Evolutionary conservation across 2,329 filamentous ascomycete species (phyloP).

Genomic region (Zymoseptoria tritici): DNA sequence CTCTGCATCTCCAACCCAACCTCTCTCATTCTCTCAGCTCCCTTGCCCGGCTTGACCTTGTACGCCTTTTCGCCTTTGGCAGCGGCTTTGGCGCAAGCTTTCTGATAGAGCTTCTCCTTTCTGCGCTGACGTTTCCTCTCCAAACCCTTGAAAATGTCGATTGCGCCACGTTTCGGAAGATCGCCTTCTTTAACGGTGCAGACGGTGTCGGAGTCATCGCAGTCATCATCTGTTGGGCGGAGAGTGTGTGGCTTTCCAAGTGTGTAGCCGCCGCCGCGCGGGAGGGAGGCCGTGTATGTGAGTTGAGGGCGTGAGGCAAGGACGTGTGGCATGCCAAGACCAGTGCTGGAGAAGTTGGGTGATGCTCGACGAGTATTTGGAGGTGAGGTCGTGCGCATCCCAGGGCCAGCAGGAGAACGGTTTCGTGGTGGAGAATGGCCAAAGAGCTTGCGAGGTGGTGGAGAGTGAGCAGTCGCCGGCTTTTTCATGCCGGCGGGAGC

Average conservation of each 20-base stretch:
- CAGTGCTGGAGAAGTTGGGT: constrained; percentile 34
- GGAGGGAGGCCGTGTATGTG: constrained; percentile 78
- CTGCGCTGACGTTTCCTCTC: constrained; percentile 90
- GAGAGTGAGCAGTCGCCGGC: constrained; percentile 24
- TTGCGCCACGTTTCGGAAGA: constrained; percentile 76
- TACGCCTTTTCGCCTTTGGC: constrained; percentile 55
- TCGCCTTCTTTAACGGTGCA: constrained; percentile 33
- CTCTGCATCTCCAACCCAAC: constrained; percentile 83
- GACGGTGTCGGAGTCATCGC: constrained; percentile 29
- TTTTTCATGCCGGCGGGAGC: background rate
- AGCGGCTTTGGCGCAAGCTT: constrained; percentile 75
- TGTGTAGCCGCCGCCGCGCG: constrained; percentile 63
- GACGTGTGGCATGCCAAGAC: constrained; percentile 41
- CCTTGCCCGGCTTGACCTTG: constrained; percentile 71
- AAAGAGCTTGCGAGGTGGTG: constrained; percentile 51
- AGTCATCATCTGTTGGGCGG: constrained; percentile 32
- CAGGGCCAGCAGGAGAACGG: constrained; percentile 35
- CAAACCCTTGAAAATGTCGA: constrained; percentile 94
- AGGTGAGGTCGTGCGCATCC: constrained; percentile 53
- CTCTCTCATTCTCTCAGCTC: constrained; percentile 87
- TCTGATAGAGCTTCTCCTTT: constrained; percentile 85
- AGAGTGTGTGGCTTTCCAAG: constrained; percentile 27
- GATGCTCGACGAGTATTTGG: constrained; percentile 51
- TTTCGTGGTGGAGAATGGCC: constrained; percentile 64
- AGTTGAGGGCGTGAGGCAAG: constrained; percentile 58